phyloP scores from a whole-genome alignment of 2,329 filamentous ascomycete genomes.

The Penicillium thymicola region DNA sequence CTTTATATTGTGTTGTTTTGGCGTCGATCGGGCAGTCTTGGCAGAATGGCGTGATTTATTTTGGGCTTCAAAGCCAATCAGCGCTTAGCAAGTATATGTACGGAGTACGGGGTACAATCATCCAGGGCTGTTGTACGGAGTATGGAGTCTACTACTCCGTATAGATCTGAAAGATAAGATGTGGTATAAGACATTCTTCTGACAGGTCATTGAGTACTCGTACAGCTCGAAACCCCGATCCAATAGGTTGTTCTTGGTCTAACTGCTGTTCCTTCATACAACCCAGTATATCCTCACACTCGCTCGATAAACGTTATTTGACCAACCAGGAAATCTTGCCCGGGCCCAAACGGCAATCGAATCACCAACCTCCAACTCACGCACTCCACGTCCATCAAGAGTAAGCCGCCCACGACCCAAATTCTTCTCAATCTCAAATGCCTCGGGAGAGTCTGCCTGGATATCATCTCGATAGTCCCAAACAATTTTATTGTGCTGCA shows the following conservation, averaged over 20 bases:
- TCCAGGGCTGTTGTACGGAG: not conserved
- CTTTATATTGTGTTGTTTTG: constrained; percentile 28
- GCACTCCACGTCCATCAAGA: constrained; percentile 35
- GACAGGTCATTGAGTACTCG: not conserved
- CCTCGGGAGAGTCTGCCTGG: constrained; percentile 30
- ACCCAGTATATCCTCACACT: constrained; percentile 39
- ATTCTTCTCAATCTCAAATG: constrained; percentile 28
- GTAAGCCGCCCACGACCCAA: constrained; percentile 36
- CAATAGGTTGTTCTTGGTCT: not conserved
- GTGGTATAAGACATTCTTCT: not conserved
- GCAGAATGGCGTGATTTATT: constrained; percentile 35
- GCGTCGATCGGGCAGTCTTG: constrained; percentile 26
- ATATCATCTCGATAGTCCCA: constrained; percentile 39
- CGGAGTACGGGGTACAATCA: too few relatives aligned
- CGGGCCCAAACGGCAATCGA: constrained; percentile 38
- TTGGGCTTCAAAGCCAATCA: constrained; percentile 8
- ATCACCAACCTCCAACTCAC: constrained; percentile 36
- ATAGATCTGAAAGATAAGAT: not conserved
- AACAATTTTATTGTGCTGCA: constrained; percentile 27
- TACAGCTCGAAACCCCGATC: not conserved
- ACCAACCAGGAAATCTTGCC: constrained; percentile 38
- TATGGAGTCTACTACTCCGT: not conserved
- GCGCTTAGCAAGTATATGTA: not conserved
- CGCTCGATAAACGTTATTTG: constrained; percentile 32
- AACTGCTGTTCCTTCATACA: constrained; percentile 16